Evolutionary conservation across 1,284 basidiomycete species (phyloP).

Genomic region (Ustilago nuda): DNA sequence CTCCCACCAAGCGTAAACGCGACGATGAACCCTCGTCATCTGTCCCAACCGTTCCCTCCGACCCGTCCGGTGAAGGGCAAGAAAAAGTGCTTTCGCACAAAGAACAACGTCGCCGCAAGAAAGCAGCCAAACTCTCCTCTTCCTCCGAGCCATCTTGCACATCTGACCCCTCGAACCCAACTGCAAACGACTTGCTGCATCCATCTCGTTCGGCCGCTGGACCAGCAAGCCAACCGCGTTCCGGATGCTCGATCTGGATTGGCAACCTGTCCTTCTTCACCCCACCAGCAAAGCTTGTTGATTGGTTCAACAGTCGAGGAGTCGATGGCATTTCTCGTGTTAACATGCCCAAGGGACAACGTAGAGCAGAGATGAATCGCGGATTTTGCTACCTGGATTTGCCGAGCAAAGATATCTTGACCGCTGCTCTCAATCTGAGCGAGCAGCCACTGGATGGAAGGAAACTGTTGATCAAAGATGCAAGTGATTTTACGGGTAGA

Average conservation of each 20-base stretch:
- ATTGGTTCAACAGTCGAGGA: conserved; percentile 58
- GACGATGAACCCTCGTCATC: conserved; percentile 74
- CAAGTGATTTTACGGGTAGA: conserved; percentile 71
- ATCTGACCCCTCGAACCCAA: conserved; percentile 5
- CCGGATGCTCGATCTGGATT: conserved; percentile 77
- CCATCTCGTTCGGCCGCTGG: conserved; percentile 18
- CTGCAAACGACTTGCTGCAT: conserved; percentile 34
- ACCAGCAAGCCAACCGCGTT: conserved; percentile 19
- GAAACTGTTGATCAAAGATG: conserved; percentile 91
- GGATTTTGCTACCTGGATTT: conserved; percentile 98
- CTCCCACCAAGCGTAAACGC: conserved; percentile 71
- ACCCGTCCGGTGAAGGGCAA: conserved; percentile 40
- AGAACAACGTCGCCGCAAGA: conserved; percentile 60
- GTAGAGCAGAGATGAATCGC: conserved; percentile 71
- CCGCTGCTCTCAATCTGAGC: conserved; percentile 80
- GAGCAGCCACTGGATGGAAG: conserved; percentile 87
- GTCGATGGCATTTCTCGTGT: conserved; percentile 72
- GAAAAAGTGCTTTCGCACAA: conserved; percentile 64
- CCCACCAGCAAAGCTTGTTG: conserved; percentile 46
- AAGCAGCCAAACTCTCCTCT: conserved; percentile 30
- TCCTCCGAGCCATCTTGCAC: neutral
- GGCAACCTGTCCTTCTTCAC: conserved; percentile 66
- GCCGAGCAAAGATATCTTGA: conserved; percentile 79
- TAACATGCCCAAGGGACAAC: conserved; percentile 72
- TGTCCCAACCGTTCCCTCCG: conserved; percentile 66